Conservation (phyloP, 225 moss, liverwort and hornwort species). For the Takakia lepidozioides region DNA sequence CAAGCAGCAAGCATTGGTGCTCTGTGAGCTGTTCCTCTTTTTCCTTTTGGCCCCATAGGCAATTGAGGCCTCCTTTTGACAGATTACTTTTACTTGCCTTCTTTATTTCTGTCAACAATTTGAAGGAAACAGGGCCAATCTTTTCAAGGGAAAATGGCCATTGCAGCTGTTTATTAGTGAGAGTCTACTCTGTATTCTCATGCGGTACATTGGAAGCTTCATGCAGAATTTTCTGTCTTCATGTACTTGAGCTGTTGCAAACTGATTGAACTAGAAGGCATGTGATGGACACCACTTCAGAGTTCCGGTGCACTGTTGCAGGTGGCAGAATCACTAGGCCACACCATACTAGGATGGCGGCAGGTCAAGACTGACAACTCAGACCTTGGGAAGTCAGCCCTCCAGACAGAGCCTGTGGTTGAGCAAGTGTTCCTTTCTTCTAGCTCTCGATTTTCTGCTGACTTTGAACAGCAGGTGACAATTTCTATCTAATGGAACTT, state of each 20-base stretch:
- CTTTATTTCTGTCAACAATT: too few relatives aligned
- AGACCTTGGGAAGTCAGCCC: slow-evolving; percentile 60
- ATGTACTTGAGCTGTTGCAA: too few relatives aligned
- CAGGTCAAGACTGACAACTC: slow-evolving; percentile 55
- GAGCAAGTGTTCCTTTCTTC: slow-evolving; percentile 74
- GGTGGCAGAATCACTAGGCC: slow-evolving; percentile 76
- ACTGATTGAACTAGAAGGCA: too few relatives aligned
- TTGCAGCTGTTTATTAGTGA: too few relatives aligned
- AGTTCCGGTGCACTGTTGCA: too few relatives aligned
- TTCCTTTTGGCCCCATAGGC: neutral
- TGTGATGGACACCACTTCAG: too few relatives aligned
- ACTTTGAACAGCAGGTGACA: slow-evolving; percentile 82
- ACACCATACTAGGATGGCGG: slow-evolving; percentile 75
- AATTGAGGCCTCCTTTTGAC: neutral
- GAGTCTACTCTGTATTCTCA: too few relatives aligned
- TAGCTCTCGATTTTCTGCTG: slow-evolving; percentile 36
- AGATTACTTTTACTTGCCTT: neutral
- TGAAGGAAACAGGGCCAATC: too few relatives aligned
- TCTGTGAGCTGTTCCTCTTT: neutral
- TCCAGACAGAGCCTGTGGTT: slow-evolving; percentile 71
- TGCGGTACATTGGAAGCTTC: too few relatives aligned
- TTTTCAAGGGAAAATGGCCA: too few relatives aligned
- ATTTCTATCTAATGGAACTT: too few relatives aligned
- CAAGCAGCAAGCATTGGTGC: neutral
- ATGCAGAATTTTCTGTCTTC: too few relatives aligned